Percentiles rank a stretch among this genome's conserved stretches.
phyloP scores from a whole-genome alignment of 2,329 filamentous ascomycete species.

The Metarhizium rileyi region DNA sequence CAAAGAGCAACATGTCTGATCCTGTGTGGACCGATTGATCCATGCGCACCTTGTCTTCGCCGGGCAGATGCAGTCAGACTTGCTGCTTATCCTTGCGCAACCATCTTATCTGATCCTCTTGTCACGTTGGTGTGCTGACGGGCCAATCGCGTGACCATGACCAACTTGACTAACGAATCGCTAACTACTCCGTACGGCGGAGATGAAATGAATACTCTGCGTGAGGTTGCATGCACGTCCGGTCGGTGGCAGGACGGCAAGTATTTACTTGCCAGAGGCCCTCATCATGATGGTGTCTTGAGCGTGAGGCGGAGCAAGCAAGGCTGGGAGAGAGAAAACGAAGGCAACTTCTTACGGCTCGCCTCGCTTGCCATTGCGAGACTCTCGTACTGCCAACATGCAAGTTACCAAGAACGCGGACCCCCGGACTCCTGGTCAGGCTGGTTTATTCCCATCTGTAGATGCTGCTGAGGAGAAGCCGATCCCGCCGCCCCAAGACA shows the following conservation, averaged over 20 bases:
- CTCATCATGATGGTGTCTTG: not conserved
- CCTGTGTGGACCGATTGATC: too few species aligned
- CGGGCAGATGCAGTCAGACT: not conserved
- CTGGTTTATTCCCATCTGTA: not conserved
- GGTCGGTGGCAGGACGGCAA: not conserved
- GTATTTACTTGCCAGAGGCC: not conserved
- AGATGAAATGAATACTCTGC: not conserved
- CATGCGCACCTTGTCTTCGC: too few species aligned
- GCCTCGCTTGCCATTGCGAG: not conserved
- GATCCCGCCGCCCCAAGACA: not conserved
- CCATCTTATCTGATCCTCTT: not conserved
- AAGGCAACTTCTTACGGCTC: not conserved
- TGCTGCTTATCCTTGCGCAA: not conserved
- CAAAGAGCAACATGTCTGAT: too few species aligned
- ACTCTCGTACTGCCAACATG: not conserved
- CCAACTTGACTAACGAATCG: not conserved
- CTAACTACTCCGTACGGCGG: not conserved
- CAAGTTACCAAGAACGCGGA: not conserved
- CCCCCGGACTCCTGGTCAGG: not conserved
- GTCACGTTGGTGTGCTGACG: not conserved
- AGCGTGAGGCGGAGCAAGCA: not conserved
- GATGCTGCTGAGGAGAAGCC: not conserved
- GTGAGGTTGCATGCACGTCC: not conserved
- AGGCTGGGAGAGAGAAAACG: not conserved
- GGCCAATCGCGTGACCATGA: not conserved